Percentiles rank a stretch among this genome's conserved stretches.
phyloP scores from a whole-genome alignment of 805 yeast species.

The Candida tibetensis region DNA sequence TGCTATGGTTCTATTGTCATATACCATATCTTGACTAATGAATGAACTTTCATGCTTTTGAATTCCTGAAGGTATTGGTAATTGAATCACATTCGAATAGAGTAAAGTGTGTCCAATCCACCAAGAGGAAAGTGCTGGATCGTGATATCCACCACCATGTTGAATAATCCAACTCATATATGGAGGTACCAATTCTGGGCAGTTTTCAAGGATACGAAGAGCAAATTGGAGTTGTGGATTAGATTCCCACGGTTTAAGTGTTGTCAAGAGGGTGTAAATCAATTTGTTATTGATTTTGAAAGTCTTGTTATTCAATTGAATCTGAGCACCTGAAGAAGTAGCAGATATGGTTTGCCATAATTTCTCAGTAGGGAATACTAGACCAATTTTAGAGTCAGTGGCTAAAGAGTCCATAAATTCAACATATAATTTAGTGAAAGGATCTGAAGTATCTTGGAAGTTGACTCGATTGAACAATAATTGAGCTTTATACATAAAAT shows the following conservation, averaged over 20 bases:
- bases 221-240: conserved; percentile 56
- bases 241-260: conserved; percentile 81
- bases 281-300: conserved; percentile 68
- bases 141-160: conserved; percentile 66
- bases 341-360: conserved; percentile 40
- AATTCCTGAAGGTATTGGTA: conserved; percentile 48
- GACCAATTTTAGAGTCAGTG: conserved; percentile 49
- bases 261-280: conserved; percentile 57
- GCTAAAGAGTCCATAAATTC: conserved; percentile 49
- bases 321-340: conserved; percentile 36
- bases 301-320: conserved; percentile 47
- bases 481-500: conserved; percentile 58
- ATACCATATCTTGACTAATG: conserved; percentile 36
- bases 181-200: conserved; percentile 73
- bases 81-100: conserved; percentile 54
- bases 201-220: conserved; percentile 45
- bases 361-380: conserved; percentile 45
- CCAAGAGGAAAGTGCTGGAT: conserved; percentile 75
- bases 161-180: conserved; percentile 55
- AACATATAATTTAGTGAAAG: conserved; percentile 37
- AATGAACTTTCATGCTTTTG: conserved; percentile 18
- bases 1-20: conserved; percentile 29
- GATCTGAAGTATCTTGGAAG: conserved; percentile 20
- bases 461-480: conserved; percentile 39
- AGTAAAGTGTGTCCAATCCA: conserved; percentile 76